Conservation (phyloP, 495 filamentous ascomycete species). For the Penicillium waksmanii region DNA sequence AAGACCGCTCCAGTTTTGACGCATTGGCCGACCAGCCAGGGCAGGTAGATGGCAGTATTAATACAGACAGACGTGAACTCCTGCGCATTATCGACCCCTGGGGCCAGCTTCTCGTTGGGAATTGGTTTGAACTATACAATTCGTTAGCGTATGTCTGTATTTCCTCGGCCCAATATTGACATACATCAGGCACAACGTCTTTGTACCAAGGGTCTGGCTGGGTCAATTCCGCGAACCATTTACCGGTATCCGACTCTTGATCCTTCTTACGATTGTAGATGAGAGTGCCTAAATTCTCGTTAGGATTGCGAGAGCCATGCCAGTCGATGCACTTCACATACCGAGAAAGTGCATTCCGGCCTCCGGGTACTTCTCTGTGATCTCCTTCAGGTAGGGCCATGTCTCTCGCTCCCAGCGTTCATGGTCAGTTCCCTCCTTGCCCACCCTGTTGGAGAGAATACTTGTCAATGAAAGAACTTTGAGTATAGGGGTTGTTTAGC, state of each 20-base stretch:
- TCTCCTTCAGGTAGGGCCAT: conserved; percentile 65
- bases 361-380: conserved; percentile 76
- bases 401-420: conserved; percentile 67
- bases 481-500: no score
- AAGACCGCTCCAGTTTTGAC: conserved; percentile 69
- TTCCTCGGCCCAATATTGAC: conserved; percentile 7
- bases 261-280: conserved; percentile 71
- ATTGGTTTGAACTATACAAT: conserved; percentile 58
- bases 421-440: conserved; percentile 52
- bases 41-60: conserved; percentile 84
- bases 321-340: conserved; percentile 30
- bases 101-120: conserved; percentile 54
- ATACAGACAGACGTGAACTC: conserved; percentile 86
- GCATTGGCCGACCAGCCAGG: conserved; percentile 80
- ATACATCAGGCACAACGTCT: conserved; percentile 71
- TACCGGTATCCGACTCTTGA: conserved; percentile 45
- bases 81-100: conserved; percentile 68
- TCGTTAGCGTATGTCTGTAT: conserved; percentile 9
- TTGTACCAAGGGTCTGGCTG: conserved; percentile 81
- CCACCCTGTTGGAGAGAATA: conserved; percentile 46
- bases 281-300: conserved; percentile 43
- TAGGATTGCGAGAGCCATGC: neutral
- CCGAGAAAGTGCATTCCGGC: conserved; percentile 89
- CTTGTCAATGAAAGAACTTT: conserved; percentile 16
- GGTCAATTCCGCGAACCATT: conserved; percentile 67